Conservation (phyloP, 2,329 filamentous ascomycete genomes). For the Trichoderma koningii region DNA sequence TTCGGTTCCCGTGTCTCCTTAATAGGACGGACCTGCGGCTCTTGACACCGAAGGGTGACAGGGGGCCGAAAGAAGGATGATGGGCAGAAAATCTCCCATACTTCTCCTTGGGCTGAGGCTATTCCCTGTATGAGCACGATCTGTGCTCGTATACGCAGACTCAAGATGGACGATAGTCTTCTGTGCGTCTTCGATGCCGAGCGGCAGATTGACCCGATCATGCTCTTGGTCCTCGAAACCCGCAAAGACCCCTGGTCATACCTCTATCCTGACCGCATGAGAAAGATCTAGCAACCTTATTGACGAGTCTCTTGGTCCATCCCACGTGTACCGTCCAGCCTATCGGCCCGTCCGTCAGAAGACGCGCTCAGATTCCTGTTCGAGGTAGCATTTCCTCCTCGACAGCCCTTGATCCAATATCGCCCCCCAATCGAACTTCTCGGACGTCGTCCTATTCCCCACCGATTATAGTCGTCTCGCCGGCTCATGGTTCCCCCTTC, state of each 20-base stretch:
- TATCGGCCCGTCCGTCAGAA: constrained; percentile 29
- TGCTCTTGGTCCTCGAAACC: background rate
- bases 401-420: constrained; percentile 17
- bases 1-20: constrained; percentile 4
- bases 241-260: background rate
- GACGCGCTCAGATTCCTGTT: constrained; percentile 25
- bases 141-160: background rate
- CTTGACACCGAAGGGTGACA: background rate
- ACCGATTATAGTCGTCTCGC: constrained; percentile 1
- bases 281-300: background rate
- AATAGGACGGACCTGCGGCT: constrained; percentile 3
- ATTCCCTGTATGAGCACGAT: background rate
- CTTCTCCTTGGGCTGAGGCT: background rate
- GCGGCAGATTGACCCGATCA: constrained; percentile 24
- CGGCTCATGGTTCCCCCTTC: constrained; percentile 22
- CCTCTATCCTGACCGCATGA: constrained; percentile 2
- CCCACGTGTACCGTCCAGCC: constrained; percentile 27
- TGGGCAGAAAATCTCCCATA: constrained; percentile 2
- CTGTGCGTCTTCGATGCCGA: background rate
- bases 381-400: constrained; percentile 21
- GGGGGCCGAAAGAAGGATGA: background rate
- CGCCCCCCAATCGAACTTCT: constrained; percentile 10
- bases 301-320: background rate
- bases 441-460: constrained; percentile 3
- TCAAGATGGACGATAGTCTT: background rate